These are phyloP conservation scores for Hypericum androsaemum DNA, from an alignment of 345 rosid species.

Conservation along the genomic window DNA sequence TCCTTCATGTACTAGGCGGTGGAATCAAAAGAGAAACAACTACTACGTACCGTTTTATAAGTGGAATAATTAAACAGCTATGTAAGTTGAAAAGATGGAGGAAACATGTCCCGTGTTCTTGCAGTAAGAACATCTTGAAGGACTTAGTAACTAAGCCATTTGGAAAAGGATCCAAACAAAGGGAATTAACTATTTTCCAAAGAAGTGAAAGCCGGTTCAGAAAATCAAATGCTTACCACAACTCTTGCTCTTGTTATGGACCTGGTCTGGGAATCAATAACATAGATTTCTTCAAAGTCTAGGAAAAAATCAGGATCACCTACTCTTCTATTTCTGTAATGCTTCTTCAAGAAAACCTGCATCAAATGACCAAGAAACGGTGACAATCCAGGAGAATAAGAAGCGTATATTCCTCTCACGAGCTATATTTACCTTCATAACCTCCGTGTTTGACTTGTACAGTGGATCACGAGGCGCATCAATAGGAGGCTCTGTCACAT, in stretches of 20 bases:
- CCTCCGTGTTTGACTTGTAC: conserved; percentile 66
- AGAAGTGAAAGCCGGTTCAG: neutral
- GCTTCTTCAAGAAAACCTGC: conserved; percentile 86
- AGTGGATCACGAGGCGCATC: conserved; percentile 88
- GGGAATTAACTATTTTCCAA: neutral
- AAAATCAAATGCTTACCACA: conserved; percentile 33
- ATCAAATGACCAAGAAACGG: conserved; percentile 4
- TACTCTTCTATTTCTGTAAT: conserved; percentile 64
- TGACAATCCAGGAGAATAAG: too few species aligned
- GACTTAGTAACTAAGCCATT: neutral
- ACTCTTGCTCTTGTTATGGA: conserved; percentile 93
- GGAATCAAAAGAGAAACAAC: too few species aligned
- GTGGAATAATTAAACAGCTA: too few species aligned
- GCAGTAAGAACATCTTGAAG: too few species aligned
- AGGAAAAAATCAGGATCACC: conserved; percentile 80
- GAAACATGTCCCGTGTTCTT: too few species aligned
- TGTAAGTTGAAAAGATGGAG: too few species aligned
- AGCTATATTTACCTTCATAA: conserved; percentile 49
- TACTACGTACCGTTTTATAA: too few species aligned
- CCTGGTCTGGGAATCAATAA: conserved; percentile 75
- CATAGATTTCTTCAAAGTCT: conserved; percentile 91
- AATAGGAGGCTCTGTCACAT: conserved; percentile 85
- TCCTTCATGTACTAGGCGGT: too few species aligned
- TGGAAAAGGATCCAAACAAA: neutral
- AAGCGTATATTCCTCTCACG: neutral